Base-by-base conservation (phyloP, 371 early-diverging fungal genomes). In the Parasitella parasitica region DNA sequence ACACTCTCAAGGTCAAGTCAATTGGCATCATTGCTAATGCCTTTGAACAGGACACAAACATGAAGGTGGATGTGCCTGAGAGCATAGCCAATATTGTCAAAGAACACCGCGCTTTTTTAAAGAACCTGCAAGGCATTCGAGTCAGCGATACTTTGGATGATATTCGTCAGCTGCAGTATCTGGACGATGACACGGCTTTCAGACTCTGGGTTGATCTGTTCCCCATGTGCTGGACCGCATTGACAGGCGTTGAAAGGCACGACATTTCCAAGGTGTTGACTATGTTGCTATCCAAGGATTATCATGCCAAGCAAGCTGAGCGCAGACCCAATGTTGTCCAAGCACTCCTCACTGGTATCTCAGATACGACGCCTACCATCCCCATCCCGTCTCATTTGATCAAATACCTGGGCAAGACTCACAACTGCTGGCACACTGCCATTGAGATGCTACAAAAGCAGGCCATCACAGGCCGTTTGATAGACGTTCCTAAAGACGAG, bases 271-370 rank as follows among this genome's bases (percentile, higher is more conserved):
- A 94, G 63, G 83, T 88, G 2, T 65, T 96, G 15, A 90, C 94
- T 27, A 77, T 88, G 0, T 73, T 98, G 20, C 81, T 99, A 13
- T 90, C 97, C 4, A 94, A 93, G 66, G 95, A 95, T 20, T 98
- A 94, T 63, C 98, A 98, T 68, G 71, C 75, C 50, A 86, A 86
- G 62, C 97, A 97, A 73, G 75, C 83, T 8, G 85, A 86, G 13
- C 59, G 76, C 18, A 82, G 95, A 8, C 97, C 98, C 12, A 98
- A 98, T 70, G 96, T 98, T 1, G 87, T 98, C 12, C 95, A 95
- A 68, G 89, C 94, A 0, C 69, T 99, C 0, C 69, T 98, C 15
- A 91, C 96, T 0, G 94, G 94, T 37, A 84, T 96, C 36, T 85
- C 87, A n/a, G 76, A 79, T 22, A 95, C 93, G 41, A 58, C 73